Conservation (phyloP, 139 green algal species). For the Chlamydomonas applanata region DNA sequence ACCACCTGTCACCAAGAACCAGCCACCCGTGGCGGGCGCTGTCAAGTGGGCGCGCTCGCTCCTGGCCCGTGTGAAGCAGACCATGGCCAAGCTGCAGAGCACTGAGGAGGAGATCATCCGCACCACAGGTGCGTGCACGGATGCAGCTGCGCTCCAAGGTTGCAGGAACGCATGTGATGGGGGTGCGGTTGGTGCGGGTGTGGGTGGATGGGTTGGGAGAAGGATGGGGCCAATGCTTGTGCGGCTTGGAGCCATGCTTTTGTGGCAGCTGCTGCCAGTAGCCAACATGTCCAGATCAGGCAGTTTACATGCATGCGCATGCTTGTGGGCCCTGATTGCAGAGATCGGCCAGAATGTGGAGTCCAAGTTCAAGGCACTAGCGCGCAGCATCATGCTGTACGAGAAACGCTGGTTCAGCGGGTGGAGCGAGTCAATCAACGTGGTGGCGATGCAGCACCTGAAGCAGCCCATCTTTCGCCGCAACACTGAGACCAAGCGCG, state of each 20-base stretch:
- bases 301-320: too few relatives aligned
- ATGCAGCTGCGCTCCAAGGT: too few relatives aligned
- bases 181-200: too few relatives aligned
- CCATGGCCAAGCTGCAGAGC: slow-evolving; percentile 72
- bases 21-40: slow-evolving; percentile 80
- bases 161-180: too few relatives aligned
- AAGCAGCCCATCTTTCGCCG: slow-evolving; percentile 74
- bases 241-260: not conserved
- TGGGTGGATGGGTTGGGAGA: too few relatives aligned
- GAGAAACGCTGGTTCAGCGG: slow-evolving; percentile 76
- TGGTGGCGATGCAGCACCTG: slow-evolving; percentile 62
- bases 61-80: slow-evolving; percentile 78
- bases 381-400: slow-evolving; percentile 75
- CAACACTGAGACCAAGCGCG: slow-evolving; percentile 30
- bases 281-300: too few relatives aligned
- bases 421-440: slow-evolving; percentile 75
- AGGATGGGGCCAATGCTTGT: too few relatives aligned
- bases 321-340: slow-evolving; percentile 9
- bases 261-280: too few relatives aligned
- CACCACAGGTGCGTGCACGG: slow-evolving; percentile 8
- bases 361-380: slow-evolving; percentile 62
- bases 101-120: slow-evolving; percentile 54
- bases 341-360: slow-evolving; percentile 41
- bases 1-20: slow-evolving; percentile 77
- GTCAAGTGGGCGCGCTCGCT: slow-evolving; percentile 86